Percentiles rank a stretch among this genome's conserved stretches.
Conservation (phyloP, 1,284 basidiomycete species). For the Inonotus hispidus region DNA sequence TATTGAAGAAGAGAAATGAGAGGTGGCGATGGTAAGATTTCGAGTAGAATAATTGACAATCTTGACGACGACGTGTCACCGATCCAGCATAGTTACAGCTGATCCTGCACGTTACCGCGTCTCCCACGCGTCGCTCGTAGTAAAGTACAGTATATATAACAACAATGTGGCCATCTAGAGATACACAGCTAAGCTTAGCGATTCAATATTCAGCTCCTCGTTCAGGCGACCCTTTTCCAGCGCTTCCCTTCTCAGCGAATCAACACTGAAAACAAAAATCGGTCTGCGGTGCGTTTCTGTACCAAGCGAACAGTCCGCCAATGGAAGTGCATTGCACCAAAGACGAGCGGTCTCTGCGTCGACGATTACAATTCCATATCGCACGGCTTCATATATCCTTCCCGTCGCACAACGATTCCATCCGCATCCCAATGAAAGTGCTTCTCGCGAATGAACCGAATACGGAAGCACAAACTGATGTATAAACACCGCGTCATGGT, state of each 20-base stretch:
- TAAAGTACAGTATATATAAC: not conserved
- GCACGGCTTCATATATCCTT: not conserved
- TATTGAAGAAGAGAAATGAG: not conserved
- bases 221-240: not conserved
- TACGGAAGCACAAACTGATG: not conserved
- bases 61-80: not conserved
- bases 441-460: not conserved
- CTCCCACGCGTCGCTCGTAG: not conserved
- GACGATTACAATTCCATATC: slow-evolving; percentile 1
- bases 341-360: not conserved
- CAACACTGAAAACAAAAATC: slow-evolving; percentile 4
- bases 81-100: not conserved
- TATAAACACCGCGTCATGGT: not conserved
- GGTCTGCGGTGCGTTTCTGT: not conserved
- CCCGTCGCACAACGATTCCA: not conserved
- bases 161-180: not conserved
- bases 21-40: not conserved
- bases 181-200: not conserved
- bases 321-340: not conserved
- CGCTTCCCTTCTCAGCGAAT: not conserved
- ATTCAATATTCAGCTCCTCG: not conserved
- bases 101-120: not conserved
- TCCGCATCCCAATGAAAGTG: slow-evolving; percentile 1
- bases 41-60: not conserved
- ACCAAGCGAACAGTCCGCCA: not conserved